phyloP scores from a whole-genome alignment of 805 yeast species.

The Lachancea fermentati region DNA sequence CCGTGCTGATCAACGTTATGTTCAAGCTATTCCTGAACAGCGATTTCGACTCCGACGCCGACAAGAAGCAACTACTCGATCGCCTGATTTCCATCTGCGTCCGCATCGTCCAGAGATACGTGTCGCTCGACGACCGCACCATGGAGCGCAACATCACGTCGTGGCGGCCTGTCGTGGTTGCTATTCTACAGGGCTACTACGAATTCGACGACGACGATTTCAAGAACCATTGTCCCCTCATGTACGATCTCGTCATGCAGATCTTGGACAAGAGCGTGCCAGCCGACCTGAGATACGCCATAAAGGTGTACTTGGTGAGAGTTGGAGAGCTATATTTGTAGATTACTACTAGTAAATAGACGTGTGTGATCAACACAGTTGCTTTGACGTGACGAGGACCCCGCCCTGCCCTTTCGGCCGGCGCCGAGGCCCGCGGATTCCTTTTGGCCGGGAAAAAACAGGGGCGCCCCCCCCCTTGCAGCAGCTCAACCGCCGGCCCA shows the following conservation, averaged over 20 bases:
- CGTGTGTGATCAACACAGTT: too few relatives aligned
- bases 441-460: too few relatives aligned
- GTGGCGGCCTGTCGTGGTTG: slow-evolving; percentile 91
- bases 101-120: slow-evolving; percentile 63
- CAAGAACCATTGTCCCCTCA: slow-evolving; percentile 46
- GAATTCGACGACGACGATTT: slow-evolving; percentile 75
- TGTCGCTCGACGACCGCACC: slow-evolving; percentile 60
- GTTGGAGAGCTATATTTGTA: slow-evolving; percentile 46
- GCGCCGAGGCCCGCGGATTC: too few relatives aligned
- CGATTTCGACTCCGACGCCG: slow-evolving; percentile 31
- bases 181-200: slow-evolving; percentile 74
- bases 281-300: slow-evolving; percentile 54
- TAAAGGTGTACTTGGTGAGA: slow-evolving; percentile 52
- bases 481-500: too few relatives aligned
- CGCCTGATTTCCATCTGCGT: slow-evolving; percentile 61
- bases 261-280: slow-evolving; percentile 58
- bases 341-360: too few relatives aligned
- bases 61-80: slow-evolving; percentile 45
- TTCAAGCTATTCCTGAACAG: slow-evolving; percentile 58
- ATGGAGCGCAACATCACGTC: slow-evolving; percentile 78
- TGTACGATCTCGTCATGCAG: slow-evolving; percentile 54
- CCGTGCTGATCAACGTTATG: slow-evolving; percentile 75
- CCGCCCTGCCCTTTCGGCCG: too few relatives aligned
- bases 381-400: too few relatives aligned
- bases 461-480: too few relatives aligned